Evolutionary conservation across 306 rosid genomes (phyloP), one percentile per base, ranked within the genome.

Genomic region (Canavalia ensiformis): DNA sequence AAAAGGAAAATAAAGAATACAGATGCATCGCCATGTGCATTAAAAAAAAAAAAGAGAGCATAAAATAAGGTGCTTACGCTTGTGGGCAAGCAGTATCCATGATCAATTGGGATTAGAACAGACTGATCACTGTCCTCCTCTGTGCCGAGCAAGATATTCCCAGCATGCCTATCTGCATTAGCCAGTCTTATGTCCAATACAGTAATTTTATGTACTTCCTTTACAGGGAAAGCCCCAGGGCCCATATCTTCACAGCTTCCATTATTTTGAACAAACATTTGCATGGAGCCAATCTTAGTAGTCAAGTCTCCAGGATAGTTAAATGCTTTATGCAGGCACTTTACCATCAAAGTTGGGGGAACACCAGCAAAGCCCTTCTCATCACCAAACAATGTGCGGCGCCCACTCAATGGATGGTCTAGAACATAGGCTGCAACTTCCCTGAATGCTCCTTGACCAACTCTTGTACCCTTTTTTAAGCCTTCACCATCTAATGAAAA

Each of bases 231-330:
- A 72, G 90, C 82, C 33, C 90, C 90, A 42, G 95, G 92, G 35
- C 98, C 98, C 65, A 94, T 86, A 81, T 94, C 98, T 90, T 94
- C 98, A 13, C 97, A 89, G 75, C 98, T 92, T 70, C 98, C 98
- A 63, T 55, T 82, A 37, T 92, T 94, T 77, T 90, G 87, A 83
- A 88, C 69, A 70, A 92, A 94, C 92, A 89, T 90, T 86, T 94
- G 98, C 89, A 94, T 52, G 70, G 98, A 94, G 47, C 98, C 98
- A 25, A 90, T 88, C 92, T 94, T 94, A 81, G 89, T 77, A 42
- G 88, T 81, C 64, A 84, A 59, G 46, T 80, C 94, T 44, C 89
- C 87, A 2, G 85, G 85, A 84, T 94, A 86, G 81, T 90, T 89
- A 80, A 90, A 94, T 34, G 83, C 91, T 56, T 74, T 73, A 45